These are phyloP conservation scores for Jackrogersella multiformis DNA, from an alignment of 495 filamentous ascomycete species.

Conservation along the genomic window DNA sequence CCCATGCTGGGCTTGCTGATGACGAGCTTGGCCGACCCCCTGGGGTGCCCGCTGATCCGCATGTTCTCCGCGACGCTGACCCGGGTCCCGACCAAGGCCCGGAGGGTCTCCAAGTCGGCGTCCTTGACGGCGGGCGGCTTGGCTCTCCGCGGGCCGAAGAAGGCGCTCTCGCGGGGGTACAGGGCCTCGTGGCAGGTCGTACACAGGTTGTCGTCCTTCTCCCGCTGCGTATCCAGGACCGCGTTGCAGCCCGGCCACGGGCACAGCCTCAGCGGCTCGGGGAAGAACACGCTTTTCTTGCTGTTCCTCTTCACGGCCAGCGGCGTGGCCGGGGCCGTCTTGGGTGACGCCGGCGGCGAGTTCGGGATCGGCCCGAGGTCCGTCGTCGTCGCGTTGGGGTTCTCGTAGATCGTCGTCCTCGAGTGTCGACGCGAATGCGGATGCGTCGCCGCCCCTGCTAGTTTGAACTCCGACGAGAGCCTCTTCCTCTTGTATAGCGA, in stretches of 20 bases:
- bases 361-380: not conserved
- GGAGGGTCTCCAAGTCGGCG: not conserved
- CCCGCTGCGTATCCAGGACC: not conserved
- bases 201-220: slow-evolving; percentile 39
- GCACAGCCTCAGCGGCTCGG: slow-evolving; percentile 59
- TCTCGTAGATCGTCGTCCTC: not conserved
- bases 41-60: not conserved
- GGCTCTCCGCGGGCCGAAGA: slow-evolving; percentile 1
- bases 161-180: slow-evolving; percentile 37
- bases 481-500: not conserved
- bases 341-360: not conserved
- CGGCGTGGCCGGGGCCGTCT: not conserved
- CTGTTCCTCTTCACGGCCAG: not conserved
- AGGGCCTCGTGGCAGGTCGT: slow-evolving; percentile 25
- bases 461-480: not conserved
- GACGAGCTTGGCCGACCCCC: not conserved
- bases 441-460: not conserved
- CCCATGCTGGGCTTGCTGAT: slow-evolving; percentile 6
- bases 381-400: not conserved
- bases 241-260: slow-evolving; percentile 36
- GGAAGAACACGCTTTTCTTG: slow-evolving; percentile 40
- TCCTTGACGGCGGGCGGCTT: not conserved
- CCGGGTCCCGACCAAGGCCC: not conserved
- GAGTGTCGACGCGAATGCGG: not conserved
- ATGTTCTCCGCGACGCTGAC: not conserved